Evolutionary conservation across 2,329 filamentous ascomycete genomes (phyloP).

Genomic region (Penicillium sclerotiorum): DNA sequence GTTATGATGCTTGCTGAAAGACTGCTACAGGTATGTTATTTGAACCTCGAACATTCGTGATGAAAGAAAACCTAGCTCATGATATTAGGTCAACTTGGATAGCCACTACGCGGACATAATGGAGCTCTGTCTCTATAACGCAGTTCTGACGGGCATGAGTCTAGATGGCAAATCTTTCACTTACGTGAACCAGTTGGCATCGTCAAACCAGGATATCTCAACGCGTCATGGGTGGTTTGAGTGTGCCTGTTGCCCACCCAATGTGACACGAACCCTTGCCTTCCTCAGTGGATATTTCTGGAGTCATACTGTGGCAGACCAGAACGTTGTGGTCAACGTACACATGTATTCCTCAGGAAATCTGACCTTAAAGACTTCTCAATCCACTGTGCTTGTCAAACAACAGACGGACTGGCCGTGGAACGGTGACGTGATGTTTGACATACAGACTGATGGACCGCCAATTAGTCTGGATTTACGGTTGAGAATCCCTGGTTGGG

Average conservation of each 20-base stretch:
- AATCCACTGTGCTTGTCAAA: constrained; percentile 43
- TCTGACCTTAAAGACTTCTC: constrained; percentile 33
- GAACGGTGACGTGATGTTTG: constrained; percentile 56
- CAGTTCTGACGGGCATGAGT: constrained; percentile 61
- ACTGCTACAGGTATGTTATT: constrained; percentile 49
- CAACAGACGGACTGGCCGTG: constrained; percentile 62
- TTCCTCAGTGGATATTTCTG: constrained; percentile 61
- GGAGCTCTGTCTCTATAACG: constrained; percentile 64
- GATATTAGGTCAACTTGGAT: constrained; percentile 50
- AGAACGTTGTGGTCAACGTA: constrained; percentile 50
- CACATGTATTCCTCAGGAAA: constrained; percentile 60
- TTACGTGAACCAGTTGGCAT: constrained; percentile 64
- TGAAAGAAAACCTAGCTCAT: neutral
- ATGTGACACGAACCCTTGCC: constrained; percentile 59
- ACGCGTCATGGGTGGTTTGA: constrained; percentile 61
- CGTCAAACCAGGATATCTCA: constrained; percentile 54
- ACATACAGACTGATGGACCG: constrained; percentile 34
- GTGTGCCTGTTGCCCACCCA: constrained; percentile 64
- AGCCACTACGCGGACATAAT: constrained; percentile 60
- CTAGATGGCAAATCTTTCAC: constrained; percentile 61
- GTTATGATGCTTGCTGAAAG: constrained; percentile 64
- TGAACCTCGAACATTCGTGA: neutral
- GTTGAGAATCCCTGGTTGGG: constrained; percentile 60
- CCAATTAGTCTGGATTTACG: constrained; percentile 45
- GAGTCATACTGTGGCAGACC: constrained; percentile 38